A percentile compares a stretch with the other conserved stretches of the same genome.
phyloP scores from a whole-genome alignment of 225 moss, liverwort and hornwort species.

The Asterella californica region DNA sequence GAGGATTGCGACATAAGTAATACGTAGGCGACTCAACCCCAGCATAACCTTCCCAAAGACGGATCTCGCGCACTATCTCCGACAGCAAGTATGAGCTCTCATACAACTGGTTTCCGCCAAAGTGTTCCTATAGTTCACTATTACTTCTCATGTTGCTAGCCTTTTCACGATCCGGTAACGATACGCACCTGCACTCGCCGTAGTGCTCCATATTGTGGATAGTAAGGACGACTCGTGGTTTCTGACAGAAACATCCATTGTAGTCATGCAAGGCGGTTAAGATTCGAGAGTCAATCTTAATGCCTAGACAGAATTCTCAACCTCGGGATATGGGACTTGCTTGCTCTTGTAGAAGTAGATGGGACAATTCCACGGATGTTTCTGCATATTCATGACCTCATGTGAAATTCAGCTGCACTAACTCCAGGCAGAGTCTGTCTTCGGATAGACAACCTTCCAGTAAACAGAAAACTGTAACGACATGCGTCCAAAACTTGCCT shows the following conservation, averaged over 20 bases:
- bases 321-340: background rate
- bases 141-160: background rate
- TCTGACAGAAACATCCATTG: constrained; percentile 28
- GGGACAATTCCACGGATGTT: background rate
- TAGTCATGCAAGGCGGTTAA: background rate
- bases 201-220: constrained; percentile 57
- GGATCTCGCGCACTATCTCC: background rate
- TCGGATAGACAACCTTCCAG: background rate
- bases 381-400: background rate
- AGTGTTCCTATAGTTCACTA: background rate
- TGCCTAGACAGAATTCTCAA: background rate
- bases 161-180: background rate
- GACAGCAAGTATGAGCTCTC: background rate
- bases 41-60: too few relatives aligned
- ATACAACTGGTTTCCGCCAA: background rate
- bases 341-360: too few relatives aligned
- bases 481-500: background rate
- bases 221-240: constrained; percentile 42
- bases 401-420: background rate
- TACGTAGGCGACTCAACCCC: too few relatives aligned
- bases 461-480: background rate
- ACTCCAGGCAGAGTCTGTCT: background rate
- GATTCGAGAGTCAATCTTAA: background rate
- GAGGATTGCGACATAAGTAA: background rate
- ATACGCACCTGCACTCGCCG: constrained; percentile 45